A percentile compares a stretch with the other conserved stretches of the same genome.
phyloP scores from a whole-genome alignment of 257 asterid species.

The Oldenlandia corymbosa region DNA sequence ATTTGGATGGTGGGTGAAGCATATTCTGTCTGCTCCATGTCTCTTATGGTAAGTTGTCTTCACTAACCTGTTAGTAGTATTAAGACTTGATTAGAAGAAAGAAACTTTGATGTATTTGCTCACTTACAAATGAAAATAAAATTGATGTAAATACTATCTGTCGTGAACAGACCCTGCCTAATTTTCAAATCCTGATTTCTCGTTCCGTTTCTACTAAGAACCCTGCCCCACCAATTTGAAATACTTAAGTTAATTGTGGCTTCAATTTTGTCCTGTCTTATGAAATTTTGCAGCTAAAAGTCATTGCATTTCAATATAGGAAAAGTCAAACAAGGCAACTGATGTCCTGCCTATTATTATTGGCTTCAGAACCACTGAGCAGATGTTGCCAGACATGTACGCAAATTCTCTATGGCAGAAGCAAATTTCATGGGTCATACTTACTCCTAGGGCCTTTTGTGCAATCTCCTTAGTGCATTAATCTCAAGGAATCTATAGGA shows the following conservation, averaged over 20 bases:
- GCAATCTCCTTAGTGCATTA: not conserved
- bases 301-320: not conserved
- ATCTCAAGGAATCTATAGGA: not conserved
- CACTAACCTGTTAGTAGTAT: constrained; percentile 48
- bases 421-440: not conserved
- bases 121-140: not conserved
- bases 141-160: not conserved
- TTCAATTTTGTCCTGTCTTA: not conserved
- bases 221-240: too few relatives aligned
- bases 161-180: not conserved
- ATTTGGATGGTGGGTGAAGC: constrained; percentile 89
- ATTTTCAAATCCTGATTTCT: too few relatives aligned
- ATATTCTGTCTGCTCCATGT: constrained; percentile 85
- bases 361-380: not conserved
- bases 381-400: not conserved
- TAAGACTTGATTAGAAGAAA: constrained; percentile 10
- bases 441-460: not conserved
- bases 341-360: not conserved
- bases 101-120: not conserved
- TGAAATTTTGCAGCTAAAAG: too few relatives aligned
- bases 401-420: too few relatives aligned
- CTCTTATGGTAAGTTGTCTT: constrained; percentile 87
- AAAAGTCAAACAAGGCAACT: not conserved
- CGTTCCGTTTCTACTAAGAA: too few relatives aligned
- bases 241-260: not conserved